phyloP scores from a whole-genome alignment of 768 basidiomycete genomes.

The Tulasnella sp. region DNA sequence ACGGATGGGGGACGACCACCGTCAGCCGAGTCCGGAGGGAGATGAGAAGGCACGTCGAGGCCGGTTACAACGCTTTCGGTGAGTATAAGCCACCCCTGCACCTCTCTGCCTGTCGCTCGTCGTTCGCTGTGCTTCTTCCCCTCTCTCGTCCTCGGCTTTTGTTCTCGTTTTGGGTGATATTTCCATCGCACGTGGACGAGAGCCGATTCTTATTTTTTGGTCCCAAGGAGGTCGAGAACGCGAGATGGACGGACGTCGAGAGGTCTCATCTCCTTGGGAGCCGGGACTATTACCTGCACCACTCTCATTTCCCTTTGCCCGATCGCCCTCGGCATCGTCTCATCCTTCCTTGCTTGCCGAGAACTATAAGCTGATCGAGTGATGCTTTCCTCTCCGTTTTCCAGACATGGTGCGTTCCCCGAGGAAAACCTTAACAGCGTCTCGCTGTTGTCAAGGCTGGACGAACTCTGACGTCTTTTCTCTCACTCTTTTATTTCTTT shows the following conservation, averaged over 20 bases:
- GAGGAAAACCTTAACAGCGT: not conserved
- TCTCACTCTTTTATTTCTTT: not conserved
- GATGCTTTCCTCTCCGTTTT: not conserved
- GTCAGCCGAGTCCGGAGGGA: slow-evolving; percentile 50
- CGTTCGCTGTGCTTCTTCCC: not conserved
- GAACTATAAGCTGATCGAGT: slow-evolving; percentile 2
- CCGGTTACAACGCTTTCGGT: slow-evolving; percentile 48
- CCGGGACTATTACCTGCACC: not conserved
- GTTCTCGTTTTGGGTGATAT: not conserved
- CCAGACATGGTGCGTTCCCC: slow-evolving; percentile 44
- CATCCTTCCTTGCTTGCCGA: not conserved
- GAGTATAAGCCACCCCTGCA: slow-evolving; percentile 13
- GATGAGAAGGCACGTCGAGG: slow-evolving; percentile 51
- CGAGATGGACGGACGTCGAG: too few species aligned
- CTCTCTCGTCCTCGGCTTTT: not conserved
- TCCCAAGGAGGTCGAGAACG: not conserved
- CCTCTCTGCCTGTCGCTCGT: not conserved
- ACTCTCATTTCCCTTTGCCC: not conserved
- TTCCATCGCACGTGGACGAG: too few species aligned
- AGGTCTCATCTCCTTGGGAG: not conserved
- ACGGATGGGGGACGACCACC: slow-evolving; percentile 72
- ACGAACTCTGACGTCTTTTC: not conserved
- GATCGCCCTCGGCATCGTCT: not conserved
- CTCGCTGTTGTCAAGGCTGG: not conserved
- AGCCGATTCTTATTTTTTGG: not conserved